Evolutionary conservation across 2,329 filamentous ascomycete species (phyloP).

Genomic region (Colletotrichum cordylinicola): DNA sequence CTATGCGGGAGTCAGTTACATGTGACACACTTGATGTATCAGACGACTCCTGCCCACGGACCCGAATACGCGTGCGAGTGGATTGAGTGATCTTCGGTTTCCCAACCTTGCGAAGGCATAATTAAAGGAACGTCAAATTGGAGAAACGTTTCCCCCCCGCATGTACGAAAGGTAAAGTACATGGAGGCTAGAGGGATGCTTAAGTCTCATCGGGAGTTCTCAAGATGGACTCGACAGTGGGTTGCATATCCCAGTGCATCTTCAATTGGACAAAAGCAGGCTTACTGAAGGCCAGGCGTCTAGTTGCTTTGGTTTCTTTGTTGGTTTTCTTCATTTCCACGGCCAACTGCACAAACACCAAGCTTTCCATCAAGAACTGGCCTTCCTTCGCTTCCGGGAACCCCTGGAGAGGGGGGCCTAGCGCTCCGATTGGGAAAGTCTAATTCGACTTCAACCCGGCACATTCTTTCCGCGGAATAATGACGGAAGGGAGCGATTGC

Average conservation of each 20-base stretch:
- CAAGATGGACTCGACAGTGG: neutral
- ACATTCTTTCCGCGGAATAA: neutral
- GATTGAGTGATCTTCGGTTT: neutral
- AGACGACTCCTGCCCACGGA: constrained; percentile 3
- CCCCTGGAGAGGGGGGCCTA: neutral
- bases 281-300: neutral
- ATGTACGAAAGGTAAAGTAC: neutral
- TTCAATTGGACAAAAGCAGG: neutral
- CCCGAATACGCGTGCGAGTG: neutral
- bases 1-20: neutral
- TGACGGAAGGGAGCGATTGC: neutral
- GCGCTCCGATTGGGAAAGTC: neutral
- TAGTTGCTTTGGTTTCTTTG: neutral
- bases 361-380: neutral
- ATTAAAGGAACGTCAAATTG: neutral
- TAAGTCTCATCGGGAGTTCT: neutral
- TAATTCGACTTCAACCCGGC: neutral
- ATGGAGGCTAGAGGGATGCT: neutral
- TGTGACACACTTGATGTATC: constrained; percentile 20
- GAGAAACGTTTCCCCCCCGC: neutral
- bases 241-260: neutral
- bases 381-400: neutral
- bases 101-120: neutral
- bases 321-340: neutral
- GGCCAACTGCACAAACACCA: neutral